Evolutionary conservation across 441 rosid genomes (phyloP), one percentile per base, ranked within the genome.

Genomic region (Populus trichocarpa): DNA sequence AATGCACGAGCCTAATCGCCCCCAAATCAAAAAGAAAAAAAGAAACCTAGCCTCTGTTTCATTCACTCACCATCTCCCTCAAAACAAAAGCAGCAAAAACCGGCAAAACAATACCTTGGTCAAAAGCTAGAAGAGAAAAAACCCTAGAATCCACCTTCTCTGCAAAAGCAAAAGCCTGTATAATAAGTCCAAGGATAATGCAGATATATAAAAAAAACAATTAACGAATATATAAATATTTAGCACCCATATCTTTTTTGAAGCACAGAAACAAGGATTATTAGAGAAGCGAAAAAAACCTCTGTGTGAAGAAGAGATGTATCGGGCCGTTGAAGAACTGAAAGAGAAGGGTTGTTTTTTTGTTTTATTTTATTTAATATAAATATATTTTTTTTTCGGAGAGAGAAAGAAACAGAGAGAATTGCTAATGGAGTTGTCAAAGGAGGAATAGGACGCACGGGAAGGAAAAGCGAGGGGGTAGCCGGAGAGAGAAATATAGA

Each of bases 131-230:
- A 12, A 42, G 57, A 82, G 20, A 63, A 57, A 57, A 67, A 85
- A 83, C 86, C 88, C 87, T 82, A 81, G 75, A 80, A 76, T 66
- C 79, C 67, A 69, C 79, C 70, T 61, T 70, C 79, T 61, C 85
- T 83, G 82, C 76, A 69, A 23, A 69, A 80, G 25, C 69, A 80
- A 84, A 88, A 81, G 74, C 81, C 82, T 84, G 85, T 78, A 63
- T 86, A 79, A 80, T 78, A 85, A 86, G 78, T 76, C 65, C 73
- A 66, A 81, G 73, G 57, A 82, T 77, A 89, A 88, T 88, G 94
- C 80, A 79, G 75, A 77, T 69, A 75, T 26, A 69, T 4, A 79
- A 25, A 16, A 28, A 32, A 1, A 65, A 63, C n/a, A 28, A 36
- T 75, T 25, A 36, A 73, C 1, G 77, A 50, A 79, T 0, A 73